Evolutionary conservation across 192 early-diverging fungal genomes (phyloP).

Genomic region (Physocladia obscura): DNA sequence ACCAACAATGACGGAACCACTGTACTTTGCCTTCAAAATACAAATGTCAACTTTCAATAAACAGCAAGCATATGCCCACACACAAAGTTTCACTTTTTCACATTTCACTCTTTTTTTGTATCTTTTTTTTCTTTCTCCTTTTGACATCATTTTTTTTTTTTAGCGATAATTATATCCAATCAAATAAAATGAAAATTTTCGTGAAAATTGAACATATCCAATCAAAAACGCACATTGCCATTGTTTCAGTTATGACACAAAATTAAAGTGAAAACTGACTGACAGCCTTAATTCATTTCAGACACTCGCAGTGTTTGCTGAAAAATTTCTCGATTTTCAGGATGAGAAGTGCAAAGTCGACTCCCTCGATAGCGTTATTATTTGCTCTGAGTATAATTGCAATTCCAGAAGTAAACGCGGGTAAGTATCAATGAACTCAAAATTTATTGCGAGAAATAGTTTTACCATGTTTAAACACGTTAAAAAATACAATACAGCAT

Average conservation of each 20-base stretch:
- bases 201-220: not conserved
- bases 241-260: too few species aligned
- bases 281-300: too few species aligned
- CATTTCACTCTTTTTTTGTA: not conserved
- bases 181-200: not conserved
- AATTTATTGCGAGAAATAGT: not conserved
- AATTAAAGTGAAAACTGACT: too few species aligned
- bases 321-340: too few species aligned
- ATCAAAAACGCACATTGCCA: not conserved
- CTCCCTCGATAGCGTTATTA: not conserved
- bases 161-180: not conserved
- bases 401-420: not conserved
- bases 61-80: too few species aligned
- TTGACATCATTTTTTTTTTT: not conserved
- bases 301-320: too few species aligned
- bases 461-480: not conserved
- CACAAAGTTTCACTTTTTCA: too few species aligned
- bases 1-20: not conserved
- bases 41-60: not conserved
- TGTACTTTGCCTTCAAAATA: not conserved
- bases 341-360: too few species aligned
- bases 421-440: not conserved
- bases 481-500: too few species aligned
- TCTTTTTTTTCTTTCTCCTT: not conserved
- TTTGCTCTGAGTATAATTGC: not conserved